Evolutionary conservation across 106 monocot genomes (phyloP), one percentile per base, ranked within the genome.

Genomic region (Dendrobium huoshanense): DNA sequence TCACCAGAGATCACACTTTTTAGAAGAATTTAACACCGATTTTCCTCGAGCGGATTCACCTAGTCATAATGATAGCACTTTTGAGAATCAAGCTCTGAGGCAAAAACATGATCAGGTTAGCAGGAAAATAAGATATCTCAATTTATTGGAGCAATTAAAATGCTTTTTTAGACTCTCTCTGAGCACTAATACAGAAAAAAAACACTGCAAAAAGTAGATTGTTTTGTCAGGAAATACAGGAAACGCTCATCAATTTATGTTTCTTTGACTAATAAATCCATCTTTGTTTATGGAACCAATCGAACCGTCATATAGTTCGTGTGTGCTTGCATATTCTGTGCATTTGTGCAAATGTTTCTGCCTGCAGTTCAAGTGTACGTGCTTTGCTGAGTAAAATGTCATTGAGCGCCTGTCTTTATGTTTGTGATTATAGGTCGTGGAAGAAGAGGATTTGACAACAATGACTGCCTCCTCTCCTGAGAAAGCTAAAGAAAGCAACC

Each of bases 71-170:
- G 33, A 33, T 6, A 40, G 37, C 72, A 33, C 31, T 74, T 37
- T 20, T 6, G 74, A 49, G 6, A 49, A 76, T 45, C 75, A 44
- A 48, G 45, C 45, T 75, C 13, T 22, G 75, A 24, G 47, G 7
- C 47, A 44, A 75, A 75, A 47, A 9, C 17, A 20, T 75, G 75
- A 75, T 76, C 74, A 74, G 74, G 76, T 49, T 49, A 25, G 44
- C 49, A 24, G 45, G 48, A 49, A 76, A 76, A 15, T 22, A 43
- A 44, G 41, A 15, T 2, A 42, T 74, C n/a, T 74, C 20, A 15
- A 42, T 74, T 42, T n/a, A 72, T 64, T 64, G 9, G 64, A 4
- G 67, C 19, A 67, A 9, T 27, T 29, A 22, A 27, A 67, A 67
- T 67, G 16, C 17, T 72, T 5, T 33, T 72, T 16, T 2, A 15